Base-by-base conservation (phyloP, 768 basidiomycete genomes). In the Tylopilus sp. region DNA sequence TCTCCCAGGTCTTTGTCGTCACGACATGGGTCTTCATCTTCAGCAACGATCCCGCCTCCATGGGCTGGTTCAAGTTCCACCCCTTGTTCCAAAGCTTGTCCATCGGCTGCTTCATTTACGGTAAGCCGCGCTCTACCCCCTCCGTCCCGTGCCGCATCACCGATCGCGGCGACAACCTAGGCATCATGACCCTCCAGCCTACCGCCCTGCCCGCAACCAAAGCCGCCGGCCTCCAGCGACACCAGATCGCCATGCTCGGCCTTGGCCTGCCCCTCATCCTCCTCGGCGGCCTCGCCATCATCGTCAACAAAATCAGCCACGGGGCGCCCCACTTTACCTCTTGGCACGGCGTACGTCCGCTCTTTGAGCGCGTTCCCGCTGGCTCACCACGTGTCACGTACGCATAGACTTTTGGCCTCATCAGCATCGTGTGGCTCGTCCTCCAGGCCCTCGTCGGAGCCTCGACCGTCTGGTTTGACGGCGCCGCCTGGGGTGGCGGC, bases 391-490 rank as follows among this genome's bases (percentile, higher is more conserved):
- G 50, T 20, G 7, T 31, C 28, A 1, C 23, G 50, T 20, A 8
- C 26, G 26, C 11, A 18, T 58, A 88, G 85, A 78, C 70, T 39
- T 74, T 90, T 48, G 91, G 90, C 0, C 67, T 86, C n/a, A 64
- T 81, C 33, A 70, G 76, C n/a, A 64, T 86, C 40, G 54, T 66
- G 10, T 88, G 86, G 86, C 69, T 91, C 39, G 22, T 82, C 15
- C 49, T 77, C 28, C 89, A 92, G 60, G 69, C 79, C 7, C 50
- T 74, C 9, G 17, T 91, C 0, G 91, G 91, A 6, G 87, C 75
- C 3, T 82, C 79, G n/a, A 88, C 85, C 44, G 86, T 90, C 15
- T 91, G 89, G 89, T 83, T 77, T 53, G 75, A 71, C 7, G 90
- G 90, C 11, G 75, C 74, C 15, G 73, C 75, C 0, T 87, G 91